phyloP scores from a whole-genome alignment of 768 basidiomycete genomes.

The Auricularia cornea region DNA sequence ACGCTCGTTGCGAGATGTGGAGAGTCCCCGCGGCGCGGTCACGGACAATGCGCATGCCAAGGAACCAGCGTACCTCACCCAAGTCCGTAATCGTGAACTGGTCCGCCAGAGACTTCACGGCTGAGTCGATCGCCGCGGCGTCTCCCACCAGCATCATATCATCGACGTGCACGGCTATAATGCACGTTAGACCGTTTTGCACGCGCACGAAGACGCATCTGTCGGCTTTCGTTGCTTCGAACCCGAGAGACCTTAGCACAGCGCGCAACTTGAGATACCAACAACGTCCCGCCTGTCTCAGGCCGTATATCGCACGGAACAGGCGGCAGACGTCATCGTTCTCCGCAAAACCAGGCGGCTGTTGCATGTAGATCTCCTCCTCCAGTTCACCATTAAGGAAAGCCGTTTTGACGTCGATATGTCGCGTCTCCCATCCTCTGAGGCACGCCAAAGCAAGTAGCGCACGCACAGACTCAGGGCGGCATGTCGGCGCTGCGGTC shows the following conservation, averaged over 20 bases:
- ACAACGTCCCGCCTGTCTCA: no score
- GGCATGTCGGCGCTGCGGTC: neutral
- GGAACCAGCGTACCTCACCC: neutral
- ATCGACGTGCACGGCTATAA: constrained; percentile 2
- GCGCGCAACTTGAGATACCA: neutral
- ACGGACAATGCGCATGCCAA: constrained; percentile 3
- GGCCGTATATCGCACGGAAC: no score
- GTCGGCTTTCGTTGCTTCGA: neutral
- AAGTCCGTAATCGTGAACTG: constrained; percentile 4
- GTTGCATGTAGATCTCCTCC: constrained; percentile 4
- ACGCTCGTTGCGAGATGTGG: neutral
- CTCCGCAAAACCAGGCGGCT: neutral
- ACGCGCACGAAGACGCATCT: neutral
- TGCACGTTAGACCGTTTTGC: neutral
- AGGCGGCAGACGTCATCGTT: no score
- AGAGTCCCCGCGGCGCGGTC: neutral
- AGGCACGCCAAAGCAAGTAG: constrained; percentile 1
- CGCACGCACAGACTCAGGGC: neutral
- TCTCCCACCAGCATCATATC: neutral
- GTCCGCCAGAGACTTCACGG: neutral
- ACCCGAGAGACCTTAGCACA: neutral
- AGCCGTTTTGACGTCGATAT: constrained; percentile 7
- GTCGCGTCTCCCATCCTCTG: neutral
- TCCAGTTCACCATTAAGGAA: constrained; percentile 3
- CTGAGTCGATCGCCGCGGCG: neutral